Evolutionary conservation across 2,329 filamentous ascomycete genomes (phyloP), one percentile per base, ranked within the genome.

Genomic region (Pseudogymnoascus sp.): DNA sequence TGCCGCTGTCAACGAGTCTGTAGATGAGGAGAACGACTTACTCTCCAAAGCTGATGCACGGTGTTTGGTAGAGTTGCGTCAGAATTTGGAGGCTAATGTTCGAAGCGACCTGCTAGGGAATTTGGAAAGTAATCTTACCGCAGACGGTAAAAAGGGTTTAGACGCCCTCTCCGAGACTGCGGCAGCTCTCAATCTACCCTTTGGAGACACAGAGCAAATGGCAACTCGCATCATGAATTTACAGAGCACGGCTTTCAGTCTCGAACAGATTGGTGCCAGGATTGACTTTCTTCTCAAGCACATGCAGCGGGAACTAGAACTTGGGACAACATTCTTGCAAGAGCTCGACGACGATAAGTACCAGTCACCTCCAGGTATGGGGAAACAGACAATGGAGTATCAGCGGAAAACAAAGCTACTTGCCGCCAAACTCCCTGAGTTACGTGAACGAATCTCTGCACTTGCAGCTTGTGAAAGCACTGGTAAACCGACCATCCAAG

Each of bases 1-100:
- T 6, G 89, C 89, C 17, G 80, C 86, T 9, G 79, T 86, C 42
- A 96, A 94, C 72, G 92, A 96, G 71, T 77, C 83, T 10, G 89
- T 89, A 5, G 89, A 92, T 66, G 89, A 92, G 68, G 86, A 90
- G 67, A 79, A 81, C 13, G 77, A 78, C 2, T 74, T 87, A 1
- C 69, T 90, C 8, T 77, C 81, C 29, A 77, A 78, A 17, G 76
- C 88, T 13, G 86, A 91, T 67, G 78, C 80, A 36, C 77, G 81
- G 31, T 83, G 86, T 1, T 74, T 91, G 4, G 74, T 78, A 12
- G 81, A 85, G 62, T 71, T 88, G 8, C 71, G 77, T 59, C 75
- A 78, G 15, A 75, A 76, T 58, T 69, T 69, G 58, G 15, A 67
- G 65, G 12, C 66, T 63, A 63, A 66, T 74, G 13, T 66, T 75